Evolutionary conservation across 345 rosid genomes (phyloP).

Genomic region (Microthlaspi erraticum): DNA sequence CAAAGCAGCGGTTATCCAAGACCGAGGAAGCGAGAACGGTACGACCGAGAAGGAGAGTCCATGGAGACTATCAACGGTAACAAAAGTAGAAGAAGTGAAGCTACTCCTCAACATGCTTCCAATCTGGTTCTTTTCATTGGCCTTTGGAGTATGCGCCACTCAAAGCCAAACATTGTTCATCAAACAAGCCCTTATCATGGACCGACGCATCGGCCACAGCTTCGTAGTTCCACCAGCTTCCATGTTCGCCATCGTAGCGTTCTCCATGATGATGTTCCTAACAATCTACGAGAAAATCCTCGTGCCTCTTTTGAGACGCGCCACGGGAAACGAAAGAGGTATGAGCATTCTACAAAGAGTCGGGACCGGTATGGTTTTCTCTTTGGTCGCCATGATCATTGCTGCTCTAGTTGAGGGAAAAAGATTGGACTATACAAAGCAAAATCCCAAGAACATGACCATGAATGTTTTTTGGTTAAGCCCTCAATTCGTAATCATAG

Average conservation of each 20-base stretch:
- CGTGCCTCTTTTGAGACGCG: constrained; percentile 47
- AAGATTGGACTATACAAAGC: constrained; percentile 43
- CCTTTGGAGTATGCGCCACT: constrained; percentile 77
- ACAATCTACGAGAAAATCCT: constrained; percentile 54
- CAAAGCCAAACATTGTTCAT: constrained; percentile 88
- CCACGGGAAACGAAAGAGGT: constrained; percentile 56
- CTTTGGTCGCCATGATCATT: constrained; percentile 45
- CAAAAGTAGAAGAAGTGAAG: constrained; percentile 85
- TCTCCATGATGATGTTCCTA: constrained; percentile 53
- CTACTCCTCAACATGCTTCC: constrained; percentile 87
- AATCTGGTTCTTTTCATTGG: constrained; percentile 77
- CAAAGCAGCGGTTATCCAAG: constrained; percentile 72
- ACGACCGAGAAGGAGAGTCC: constrained; percentile 55
- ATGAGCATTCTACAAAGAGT: constrained; percentile 57
- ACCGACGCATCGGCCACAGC: constrained; percentile 48
- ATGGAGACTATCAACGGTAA: constrained; percentile 83
- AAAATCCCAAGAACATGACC: constrained; percentile 32
- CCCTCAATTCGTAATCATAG: constrained; percentile 57
- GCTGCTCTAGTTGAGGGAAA: constrained; percentile 56
- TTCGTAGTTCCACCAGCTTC: constrained; percentile 59
- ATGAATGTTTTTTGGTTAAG: constrained; percentile 54
- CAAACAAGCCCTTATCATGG: constrained; percentile 71
- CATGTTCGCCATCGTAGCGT: constrained; percentile 43
- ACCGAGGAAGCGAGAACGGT: constrained; percentile 39
- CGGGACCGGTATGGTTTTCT: constrained; percentile 56